Evolutionary conservation across 75 land plant genomes (phyloP).

Genomic region (Cunninghamia lanceolata): DNA sequence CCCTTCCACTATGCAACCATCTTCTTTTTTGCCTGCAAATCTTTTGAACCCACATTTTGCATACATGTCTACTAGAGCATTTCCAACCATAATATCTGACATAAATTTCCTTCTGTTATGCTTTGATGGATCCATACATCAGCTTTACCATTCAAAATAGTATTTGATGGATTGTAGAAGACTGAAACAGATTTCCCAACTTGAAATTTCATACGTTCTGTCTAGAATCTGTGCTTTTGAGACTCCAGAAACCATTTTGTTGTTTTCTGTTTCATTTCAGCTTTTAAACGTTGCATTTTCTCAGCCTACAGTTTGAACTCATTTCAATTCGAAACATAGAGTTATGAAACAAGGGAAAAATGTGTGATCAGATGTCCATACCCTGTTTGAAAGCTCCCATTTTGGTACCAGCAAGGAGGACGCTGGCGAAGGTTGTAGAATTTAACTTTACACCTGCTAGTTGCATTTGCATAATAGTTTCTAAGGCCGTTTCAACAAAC

Average conservation of each 20-base stretch:
- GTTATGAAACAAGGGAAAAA: neutral
- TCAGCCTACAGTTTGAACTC: slow-evolving; percentile 50
- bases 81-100: too few species aligned
- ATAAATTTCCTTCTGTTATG: too few species aligned
- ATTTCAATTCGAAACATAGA: neutral
- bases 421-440: too few species aligned
- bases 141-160: slow-evolving; percentile 74
- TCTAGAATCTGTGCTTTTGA: slow-evolving; percentile 78
- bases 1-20: too few species aligned
- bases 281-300: slow-evolving; percentile 57
- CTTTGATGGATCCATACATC: slow-evolving; percentile 93
- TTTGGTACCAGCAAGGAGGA: too few species aligned
- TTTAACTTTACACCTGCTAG: too few species aligned
- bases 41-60: too few species aligned
- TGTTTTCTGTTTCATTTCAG: slow-evolving; percentile 64
- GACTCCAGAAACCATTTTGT: slow-evolving; percentile 56
- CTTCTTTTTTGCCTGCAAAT: too few species aligned
- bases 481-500: too few species aligned
- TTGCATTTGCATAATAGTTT: too few species aligned
- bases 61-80: too few species aligned
- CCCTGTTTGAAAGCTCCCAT: too few species aligned
- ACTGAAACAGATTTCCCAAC: slow-evolving; percentile 72
- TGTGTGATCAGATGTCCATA: neutral
- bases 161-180: slow-evolving; percentile 78
- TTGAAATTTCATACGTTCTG: slow-evolving; percentile 76